A percentile compares a stretch with the other conserved stretches of the same genome.
These are phyloP conservation scores for Chlamydomonas incerta DNA, from an alignment of 139 green algal species.

Conservation along the genomic window DNA sequence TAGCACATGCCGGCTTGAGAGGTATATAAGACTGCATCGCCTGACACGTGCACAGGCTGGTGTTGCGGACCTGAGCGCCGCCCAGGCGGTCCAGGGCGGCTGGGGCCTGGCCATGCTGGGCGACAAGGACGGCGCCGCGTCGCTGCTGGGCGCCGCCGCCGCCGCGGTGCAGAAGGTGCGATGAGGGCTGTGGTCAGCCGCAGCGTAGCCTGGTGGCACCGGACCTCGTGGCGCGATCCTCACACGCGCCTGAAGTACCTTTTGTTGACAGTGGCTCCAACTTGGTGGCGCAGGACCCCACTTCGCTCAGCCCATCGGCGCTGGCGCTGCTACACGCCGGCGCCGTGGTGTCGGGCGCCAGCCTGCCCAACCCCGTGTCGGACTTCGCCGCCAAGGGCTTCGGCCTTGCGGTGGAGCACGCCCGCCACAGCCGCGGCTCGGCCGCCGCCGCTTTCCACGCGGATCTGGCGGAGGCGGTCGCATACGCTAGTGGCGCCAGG, in stretches of 20 bases:
- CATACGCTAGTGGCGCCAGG: constrained; percentile 58
- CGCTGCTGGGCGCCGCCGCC: constrained; percentile 50
- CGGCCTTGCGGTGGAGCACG: constrained; percentile 49
- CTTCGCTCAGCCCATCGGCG: neutral
- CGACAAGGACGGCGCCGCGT: constrained; percentile 29
- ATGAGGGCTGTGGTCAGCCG: no score
- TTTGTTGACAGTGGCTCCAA: no score
- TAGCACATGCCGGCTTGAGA: no score
- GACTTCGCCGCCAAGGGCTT: constrained; percentile 61
- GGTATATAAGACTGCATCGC: no score
- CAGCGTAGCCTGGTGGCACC: no score
- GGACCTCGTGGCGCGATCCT: no score
- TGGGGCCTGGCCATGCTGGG: constrained; percentile 64
- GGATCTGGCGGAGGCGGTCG: constrained; percentile 57
- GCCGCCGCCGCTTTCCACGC: constrained; percentile 51
- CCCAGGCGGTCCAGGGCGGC: constrained; percentile 56
- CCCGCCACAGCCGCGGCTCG: constrained; percentile 9
- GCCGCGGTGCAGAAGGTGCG: constrained; percentile 49
- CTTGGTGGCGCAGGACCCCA: constrained; percentile 3
- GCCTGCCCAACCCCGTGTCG: constrained; percentile 40
- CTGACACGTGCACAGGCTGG: no score
- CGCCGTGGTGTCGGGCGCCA: neutral
- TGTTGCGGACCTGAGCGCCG: constrained; percentile 40
- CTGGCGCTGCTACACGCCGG: constrained; percentile 36
- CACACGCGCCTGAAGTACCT: no score